Evolutionary conservation across 2,329 filamentous ascomycete species (phyloP), one percentile per base, ranked within the genome.

Genomic region (Apiospora saccharicola): DNA sequence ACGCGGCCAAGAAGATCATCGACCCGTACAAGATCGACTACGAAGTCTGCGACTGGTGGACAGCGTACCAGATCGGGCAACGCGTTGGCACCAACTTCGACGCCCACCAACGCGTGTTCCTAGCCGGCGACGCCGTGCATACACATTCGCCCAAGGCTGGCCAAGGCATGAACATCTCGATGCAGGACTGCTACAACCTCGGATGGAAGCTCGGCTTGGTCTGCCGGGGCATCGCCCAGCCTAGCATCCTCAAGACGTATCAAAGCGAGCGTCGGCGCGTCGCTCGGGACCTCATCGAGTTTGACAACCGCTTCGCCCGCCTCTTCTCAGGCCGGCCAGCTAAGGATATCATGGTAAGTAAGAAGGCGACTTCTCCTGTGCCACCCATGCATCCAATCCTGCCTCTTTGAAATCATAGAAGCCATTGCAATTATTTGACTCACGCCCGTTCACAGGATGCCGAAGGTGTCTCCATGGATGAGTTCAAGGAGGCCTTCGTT

Each of bases 11-110:
- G 76, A 86, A 88, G 75, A 91, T 91, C 72, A 87, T 91, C 83
- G 84, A 85, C 6, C 89, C 89, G 1, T 91, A 88, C 77, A 82
- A 81, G 70, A 82, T 91, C 61, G 83, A 87, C 68, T 91, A 89
- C 89, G 87, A 85, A 75, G 87, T 88, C 70, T 85, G 90, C 69
- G 84, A 91, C 81, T 94, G 92, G 91, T 94, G 93, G 83, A 92
- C 91, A 67, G 89, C 90, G 61, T 94, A 93, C 79, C 87, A 90
- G 75, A 91, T 93, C 72, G 90, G 91, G 14, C 91, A 93, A 82
- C 89, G 93, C 24, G 88, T 94, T 30, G 93, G 92, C 1, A 90
- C 90, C 75, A 87, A 89, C 67, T 95, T 94, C 82, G 89, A 92
- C 77, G 85, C 88, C 67, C 83, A 90, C 73, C 80, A 84, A 53